phyloP scores from a whole-genome alignment of 768 basidiomycete genomes.

The Mycena olivaceomarginata region DNA sequence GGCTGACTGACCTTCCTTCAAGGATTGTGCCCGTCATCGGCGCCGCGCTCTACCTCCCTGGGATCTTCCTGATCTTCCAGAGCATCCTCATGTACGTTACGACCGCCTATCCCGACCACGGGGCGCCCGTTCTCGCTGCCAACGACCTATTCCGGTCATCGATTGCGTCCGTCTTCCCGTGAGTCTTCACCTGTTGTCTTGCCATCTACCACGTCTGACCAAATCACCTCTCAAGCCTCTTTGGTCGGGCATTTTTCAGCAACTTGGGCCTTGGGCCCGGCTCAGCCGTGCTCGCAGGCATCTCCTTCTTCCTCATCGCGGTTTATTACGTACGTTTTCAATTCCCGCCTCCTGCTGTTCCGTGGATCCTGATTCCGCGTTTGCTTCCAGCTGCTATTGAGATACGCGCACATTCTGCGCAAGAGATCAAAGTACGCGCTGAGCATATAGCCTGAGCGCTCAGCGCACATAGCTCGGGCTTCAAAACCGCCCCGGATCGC shows the following conservation, averaged over 20 bases:
- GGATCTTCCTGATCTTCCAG: conserved; percentile 56
- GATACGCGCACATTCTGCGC: conserved; percentile 39
- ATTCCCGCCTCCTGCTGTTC: background rate
- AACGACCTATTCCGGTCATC: conserved; percentile 56
- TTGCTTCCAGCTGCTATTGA: conserved; percentile 20
- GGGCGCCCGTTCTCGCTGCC: conserved; percentile 54
- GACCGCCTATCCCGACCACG: conserved; percentile 53
- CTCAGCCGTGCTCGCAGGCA: conserved; percentile 50
- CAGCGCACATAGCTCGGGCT: too few species aligned
- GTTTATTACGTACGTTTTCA: conserved; percentile 42
- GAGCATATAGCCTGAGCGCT: too few species aligned
- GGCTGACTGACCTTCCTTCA: background rate
- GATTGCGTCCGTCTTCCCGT: conserved; percentile 49
- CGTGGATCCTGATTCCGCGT: background rate
- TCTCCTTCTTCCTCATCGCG: conserved; percentile 47
- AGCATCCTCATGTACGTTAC: conserved; percentile 51
- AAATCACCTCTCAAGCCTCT: conserved; percentile 38
- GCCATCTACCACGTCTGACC: background rate
- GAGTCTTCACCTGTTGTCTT: background rate
- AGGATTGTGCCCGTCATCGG: conserved; percentile 58
- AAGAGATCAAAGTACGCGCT: conserved; percentile 42
- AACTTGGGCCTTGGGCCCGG: conserved; percentile 50
- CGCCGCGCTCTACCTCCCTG: conserved; percentile 53
- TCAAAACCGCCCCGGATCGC: too few species aligned
- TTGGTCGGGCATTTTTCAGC: conserved; percentile 47